These are phyloP conservation scores for Exsudoporus frostii DNA, from an alignment of 768 basidiomycete genomes.

Conservation along the genomic window DNA sequence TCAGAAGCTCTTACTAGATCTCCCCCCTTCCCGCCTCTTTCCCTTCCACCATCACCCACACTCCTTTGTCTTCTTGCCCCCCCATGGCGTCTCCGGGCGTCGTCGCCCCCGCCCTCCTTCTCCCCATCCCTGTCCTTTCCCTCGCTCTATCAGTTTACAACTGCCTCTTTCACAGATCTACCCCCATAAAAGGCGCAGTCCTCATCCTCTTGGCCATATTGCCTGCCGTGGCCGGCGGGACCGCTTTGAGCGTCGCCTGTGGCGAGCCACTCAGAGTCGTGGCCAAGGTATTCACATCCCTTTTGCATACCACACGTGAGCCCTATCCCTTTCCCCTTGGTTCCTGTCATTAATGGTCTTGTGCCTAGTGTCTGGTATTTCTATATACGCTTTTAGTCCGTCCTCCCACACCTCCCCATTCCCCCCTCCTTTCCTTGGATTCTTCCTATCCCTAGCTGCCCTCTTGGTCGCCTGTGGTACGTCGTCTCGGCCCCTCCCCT, in stretches of 20 bases:
- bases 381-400: slow-evolving; percentile 22
- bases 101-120: slow-evolving; percentile 26
- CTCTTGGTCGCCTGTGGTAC: slow-evolving; percentile 28
- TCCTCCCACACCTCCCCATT: slow-evolving; percentile 1
- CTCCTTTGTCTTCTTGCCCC: slow-evolving; percentile 11
- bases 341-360: neutral
- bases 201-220: slow-evolving; percentile 23
- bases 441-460: slow-evolving; percentile 15
- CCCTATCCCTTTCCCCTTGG: neutral
- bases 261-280: slow-evolving; percentile 13
- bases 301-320: slow-evolving; percentile 27
- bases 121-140: slow-evolving; percentile 23
- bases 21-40: neutral
- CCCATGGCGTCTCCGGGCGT: slow-evolving; percentile 25
- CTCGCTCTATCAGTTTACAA: slow-evolving; percentile 10
- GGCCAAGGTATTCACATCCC: slow-evolving; percentile 12
- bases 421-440: slow-evolving; percentile 11
- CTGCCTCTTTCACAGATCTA: slow-evolving; percentile 6
- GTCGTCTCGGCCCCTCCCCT: neutral
- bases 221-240: slow-evolving; percentile 22
- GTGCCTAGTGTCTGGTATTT: slow-evolving; percentile 24
- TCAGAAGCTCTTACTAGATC: neutral
- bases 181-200: slow-evolving; percentile 1
- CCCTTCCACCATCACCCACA: slow-evolving; percentile 4
- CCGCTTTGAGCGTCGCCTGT: slow-evolving; percentile 16